Evolutionary conservation across 2,329 filamentous ascomycete genomes (phyloP), one percentile per base, ranked within the genome.

Genomic region (Aspergillus hortae): DNA sequence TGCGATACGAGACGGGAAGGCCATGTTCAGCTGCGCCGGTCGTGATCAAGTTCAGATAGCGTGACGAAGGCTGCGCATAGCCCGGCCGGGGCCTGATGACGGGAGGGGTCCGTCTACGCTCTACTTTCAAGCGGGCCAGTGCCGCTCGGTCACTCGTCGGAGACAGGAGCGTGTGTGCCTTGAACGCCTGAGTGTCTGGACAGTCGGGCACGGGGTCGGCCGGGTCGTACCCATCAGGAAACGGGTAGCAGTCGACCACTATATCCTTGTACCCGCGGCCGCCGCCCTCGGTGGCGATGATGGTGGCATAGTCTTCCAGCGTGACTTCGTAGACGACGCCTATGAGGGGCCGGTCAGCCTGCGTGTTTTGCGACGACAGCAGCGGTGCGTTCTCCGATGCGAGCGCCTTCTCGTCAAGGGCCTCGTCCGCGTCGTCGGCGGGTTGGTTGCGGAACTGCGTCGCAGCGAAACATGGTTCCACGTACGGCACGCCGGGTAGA

Each of bases 321-420:
- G 91, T 96, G 27, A 97, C 90, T 74, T 97, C 92, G 74, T 99
- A 99, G 4, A 97, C 94, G 14, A 96, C 90, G 21, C 94, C 94
- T 38, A 96, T 83, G 2, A 99, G 80, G 4, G 90, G 89, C 64
- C 91, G 92, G 57, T 80, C 75, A 7, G 80, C 80, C 30, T 54
- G 44, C 14, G 51, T 27, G 6, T 49, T 50, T 46, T 52, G 42
- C 43, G 15, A 46, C 43, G 33, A 52, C 44, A 72, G 56, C 43
- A 71, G 65, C 7, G 58, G 53, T 3, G 56, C 60, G 56, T 74
- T 74, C 56, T 76, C 73, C 17, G 56, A 59, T 6, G 57, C 21
- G 3, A 25, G 36, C 11, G 15, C 23, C 32, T 56, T 47, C 35
- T 43, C 48, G 21, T 57, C 50, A 4, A 38, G 49, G 14, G 48